Percentiles rank a stretch among this genome's conserved stretches.
Conservation (phyloP, 202 grass and related monocot genomes). For the Zoysia matrella region DNA sequence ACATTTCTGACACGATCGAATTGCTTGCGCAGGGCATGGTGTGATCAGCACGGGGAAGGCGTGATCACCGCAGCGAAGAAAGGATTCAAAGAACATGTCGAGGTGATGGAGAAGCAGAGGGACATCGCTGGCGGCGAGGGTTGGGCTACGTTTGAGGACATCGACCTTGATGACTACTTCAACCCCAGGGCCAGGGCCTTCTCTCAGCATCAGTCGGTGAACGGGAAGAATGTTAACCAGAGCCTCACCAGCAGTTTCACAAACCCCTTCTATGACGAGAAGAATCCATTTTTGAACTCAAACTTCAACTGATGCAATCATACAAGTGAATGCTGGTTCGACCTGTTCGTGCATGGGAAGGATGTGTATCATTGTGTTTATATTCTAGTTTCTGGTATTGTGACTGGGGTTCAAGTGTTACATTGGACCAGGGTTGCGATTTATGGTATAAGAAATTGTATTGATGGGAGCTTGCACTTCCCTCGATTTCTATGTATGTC, state of each 20-base stretch:
- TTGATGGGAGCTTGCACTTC: neutral
- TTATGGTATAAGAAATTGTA: slow-evolving; percentile 26
- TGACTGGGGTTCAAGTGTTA: slow-evolving; percentile 51
- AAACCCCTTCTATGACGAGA: slow-evolving; percentile 52
- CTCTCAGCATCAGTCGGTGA: slow-evolving; percentile 36
- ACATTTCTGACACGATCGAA: neutral
- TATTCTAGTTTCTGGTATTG: slow-evolving; percentile 1
- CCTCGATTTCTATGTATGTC: neutral
- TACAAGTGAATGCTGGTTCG: neutral
- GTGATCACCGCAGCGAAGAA: slow-evolving; percentile 72
- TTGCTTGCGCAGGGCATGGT: slow-evolving; percentile 65
- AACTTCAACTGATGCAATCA: slow-evolving; percentile 37
- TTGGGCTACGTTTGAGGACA: slow-evolving; percentile 66
- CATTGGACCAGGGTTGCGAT: slow-evolving; percentile 43
- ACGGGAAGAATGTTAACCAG: slow-evolving; percentile 36
- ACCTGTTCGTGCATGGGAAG: neutral
- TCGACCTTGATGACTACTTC: slow-evolving; percentile 60
- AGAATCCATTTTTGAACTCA: slow-evolving; percentile 53
- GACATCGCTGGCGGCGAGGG: slow-evolving; percentile 4
- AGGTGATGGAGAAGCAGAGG: slow-evolving; percentile 62
- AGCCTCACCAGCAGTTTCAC: slow-evolving; percentile 48
- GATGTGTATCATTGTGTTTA: slow-evolving; percentile 14
- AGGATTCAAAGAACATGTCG: slow-evolving; percentile 73
- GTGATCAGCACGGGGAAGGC: slow-evolving; percentile 65
- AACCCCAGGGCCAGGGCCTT: slow-evolving; percentile 51